Conservation (phyloP, 768 basidiomycete genomes). For the Lentinula lateritia region DNA sequence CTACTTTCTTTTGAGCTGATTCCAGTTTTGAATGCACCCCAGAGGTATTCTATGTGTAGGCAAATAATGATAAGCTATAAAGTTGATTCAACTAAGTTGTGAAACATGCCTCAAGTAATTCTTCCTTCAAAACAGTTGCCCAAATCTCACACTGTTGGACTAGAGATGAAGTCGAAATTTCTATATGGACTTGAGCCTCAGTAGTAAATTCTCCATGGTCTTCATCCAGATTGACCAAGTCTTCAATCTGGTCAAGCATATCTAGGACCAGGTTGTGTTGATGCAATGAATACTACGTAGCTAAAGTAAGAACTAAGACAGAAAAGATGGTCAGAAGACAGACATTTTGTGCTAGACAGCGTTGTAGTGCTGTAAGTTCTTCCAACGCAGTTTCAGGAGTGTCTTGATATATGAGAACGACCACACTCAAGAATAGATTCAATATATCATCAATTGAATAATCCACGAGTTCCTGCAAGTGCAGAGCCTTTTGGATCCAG, state of each 20-base stretch:
- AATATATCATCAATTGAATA: too few species aligned
- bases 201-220: not conserved
- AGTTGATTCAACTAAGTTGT: not conserved
- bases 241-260: not conserved
- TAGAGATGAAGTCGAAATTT: not conserved
- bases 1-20: not conserved
- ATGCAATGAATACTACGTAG: not conserved
- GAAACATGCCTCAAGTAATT: too few species aligned
- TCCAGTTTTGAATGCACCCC: not conserved
- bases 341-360: not conserved
- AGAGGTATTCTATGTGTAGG: not conserved
- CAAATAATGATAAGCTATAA: not conserved
- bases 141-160: too few species aligned
- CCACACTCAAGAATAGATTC: too few species aligned
- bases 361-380: not conserved
- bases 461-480: too few species aligned
- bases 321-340: too few species aligned
- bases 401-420: too few species aligned
- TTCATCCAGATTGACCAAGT: not conserved
- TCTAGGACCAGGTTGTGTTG: not conserved
- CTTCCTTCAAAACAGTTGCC: too few species aligned
- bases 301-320: not conserved
- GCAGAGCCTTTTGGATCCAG: too few species aligned
- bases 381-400: too few species aligned
- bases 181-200: not conserved